Conservation (phyloP, 2,329 filamentous ascomycete species). For the Helicocarpus griseus region DNA sequence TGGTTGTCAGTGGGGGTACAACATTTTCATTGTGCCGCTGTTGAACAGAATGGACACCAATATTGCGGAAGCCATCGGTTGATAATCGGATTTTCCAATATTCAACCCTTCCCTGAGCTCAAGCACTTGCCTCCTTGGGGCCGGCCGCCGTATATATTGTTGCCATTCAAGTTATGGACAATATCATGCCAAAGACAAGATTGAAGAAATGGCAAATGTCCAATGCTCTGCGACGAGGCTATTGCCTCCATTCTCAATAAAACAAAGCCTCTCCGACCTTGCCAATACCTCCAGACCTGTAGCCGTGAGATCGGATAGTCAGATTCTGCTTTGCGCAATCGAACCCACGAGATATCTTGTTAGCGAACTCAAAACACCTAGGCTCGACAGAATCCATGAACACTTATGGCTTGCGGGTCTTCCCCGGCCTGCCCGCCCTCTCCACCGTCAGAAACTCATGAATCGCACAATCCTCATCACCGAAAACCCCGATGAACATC, state of each 20-base stretch:
- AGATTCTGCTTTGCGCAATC: neutral
- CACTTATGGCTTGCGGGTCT: conserved; percentile 20
- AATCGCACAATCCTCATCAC: conserved; percentile 16
- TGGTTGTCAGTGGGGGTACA: too few relatives aligned
- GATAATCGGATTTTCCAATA: too few relatives aligned
- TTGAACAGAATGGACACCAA: too few relatives aligned
- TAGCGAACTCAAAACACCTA: neutral
- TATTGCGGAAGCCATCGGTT: too few relatives aligned
- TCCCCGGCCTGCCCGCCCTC: conserved; percentile 15
- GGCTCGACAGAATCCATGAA: conserved; percentile 16
- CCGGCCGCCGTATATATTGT: too few relatives aligned
- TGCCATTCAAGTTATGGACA: too few relatives aligned
- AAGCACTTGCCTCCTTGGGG: too few relatives aligned
- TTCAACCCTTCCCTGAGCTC: too few relatives aligned
- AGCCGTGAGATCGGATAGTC: neutral
- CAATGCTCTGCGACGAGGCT: neutral
- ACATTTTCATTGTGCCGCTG: too few relatives aligned
- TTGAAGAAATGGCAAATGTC: neutral
- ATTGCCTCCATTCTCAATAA: neutral
- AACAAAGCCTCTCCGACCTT: neutral
- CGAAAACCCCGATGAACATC: conserved; percentile 19
- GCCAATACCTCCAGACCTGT: neutral
- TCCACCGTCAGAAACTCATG: conserved; percentile 18
- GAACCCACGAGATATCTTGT: neutral
- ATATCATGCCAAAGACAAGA: too few relatives aligned